Evolutionary conservation across 768 basidiomycete genomes (phyloP), one percentile per base, ranked within the genome.

Genomic region (Rhodotorula diobovata): DNA sequence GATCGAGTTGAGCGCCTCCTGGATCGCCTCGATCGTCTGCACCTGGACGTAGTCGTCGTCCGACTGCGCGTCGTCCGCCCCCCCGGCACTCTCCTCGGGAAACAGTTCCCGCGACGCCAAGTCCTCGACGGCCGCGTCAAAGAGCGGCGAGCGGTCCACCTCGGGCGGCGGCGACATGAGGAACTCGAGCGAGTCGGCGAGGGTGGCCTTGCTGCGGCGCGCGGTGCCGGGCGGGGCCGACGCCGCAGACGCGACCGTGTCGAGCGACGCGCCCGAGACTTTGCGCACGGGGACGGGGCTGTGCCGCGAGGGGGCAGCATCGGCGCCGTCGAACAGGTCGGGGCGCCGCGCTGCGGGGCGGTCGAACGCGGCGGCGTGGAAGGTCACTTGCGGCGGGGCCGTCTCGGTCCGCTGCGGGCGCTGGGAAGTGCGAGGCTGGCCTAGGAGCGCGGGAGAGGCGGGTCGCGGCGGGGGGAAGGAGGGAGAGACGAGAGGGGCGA

Each of bases 1-100:
- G 79, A 99, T 97, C 78, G 95, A 91, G 18, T 91, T 93, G 72
- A 99, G 83, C 9, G 96, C 96, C 15, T 93, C 93, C 77, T 93
- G 93, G 30, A 98, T 96, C 6, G 95, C 94, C 76, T 93, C 92
- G 87, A 98, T 96, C 50, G 92, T 85, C 75, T 89, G 85, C 62
- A 89, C 86, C 79, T 95, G 83, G 28, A 82, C 89, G 58, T 86
- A 87, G 59, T 87, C 84, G 58, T 88, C 82, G 12, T 76, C 71
- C 39, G 74, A 66, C 3, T 9, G 37, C 23, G 23, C 23, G 30
- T 15, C 15, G 1, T 32, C 45, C 25, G 12, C 70, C 15, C 57
- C 73, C 20, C 61, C 70, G 14, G 45, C 50, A 18, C 30, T 32
- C 1, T 50, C 48, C 25, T 25, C 51, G 23, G 46, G n/a, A n/a